Evolutionary conservation across 805 yeast species (phyloP), one percentile per base, ranked within the genome.

Genomic region (Tetrapisispora phaffii): DNA sequence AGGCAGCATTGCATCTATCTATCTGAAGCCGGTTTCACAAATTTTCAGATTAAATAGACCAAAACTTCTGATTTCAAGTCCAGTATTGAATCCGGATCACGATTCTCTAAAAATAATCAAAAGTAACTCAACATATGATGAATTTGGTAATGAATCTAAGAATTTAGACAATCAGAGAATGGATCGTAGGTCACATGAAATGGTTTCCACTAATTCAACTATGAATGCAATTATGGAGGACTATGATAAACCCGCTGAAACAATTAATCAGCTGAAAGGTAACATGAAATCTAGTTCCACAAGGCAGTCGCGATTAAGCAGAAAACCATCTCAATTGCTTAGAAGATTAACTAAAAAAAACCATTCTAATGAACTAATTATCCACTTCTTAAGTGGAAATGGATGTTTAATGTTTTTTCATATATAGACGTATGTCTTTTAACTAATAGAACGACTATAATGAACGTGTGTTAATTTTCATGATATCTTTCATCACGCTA

Each of bases 1-100:
- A 29, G 96, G 96, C 1, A 70, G 88, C 0, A 66, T 90, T 44
- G 89, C 94, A 0, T 81, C 95, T 0, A 77, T 89, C 13, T 90
- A 88, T 57, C 67, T 89, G 54, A 84, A 87, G 53, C 95, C 96
- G 0, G 82, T 85, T 8, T 74, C 75, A n/a, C 84, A 77, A 54
- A 87, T 88, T 2, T 88, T 88, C 69, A 69, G 95, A 35, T 60
- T 75, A 29, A 72, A 84, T 2, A 80, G 75, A 49, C 63, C 73
- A 1, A 80, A 70, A 49, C 50, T 52, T 19, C 62, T 85, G 33
- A 69, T 76, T 0, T 51, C 58, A 7, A 78, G 84, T 35, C 74
- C 77, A 0, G 79, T 76, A 0, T 58, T 75, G 32, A 67, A 66
- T 38, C 39, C 48, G 3, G 49, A 52, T 15, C 58, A 56, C 40